Conservation (phyloP, 1,284 basidiomycete genomes). For the Calocybe gambosa region DNA sequence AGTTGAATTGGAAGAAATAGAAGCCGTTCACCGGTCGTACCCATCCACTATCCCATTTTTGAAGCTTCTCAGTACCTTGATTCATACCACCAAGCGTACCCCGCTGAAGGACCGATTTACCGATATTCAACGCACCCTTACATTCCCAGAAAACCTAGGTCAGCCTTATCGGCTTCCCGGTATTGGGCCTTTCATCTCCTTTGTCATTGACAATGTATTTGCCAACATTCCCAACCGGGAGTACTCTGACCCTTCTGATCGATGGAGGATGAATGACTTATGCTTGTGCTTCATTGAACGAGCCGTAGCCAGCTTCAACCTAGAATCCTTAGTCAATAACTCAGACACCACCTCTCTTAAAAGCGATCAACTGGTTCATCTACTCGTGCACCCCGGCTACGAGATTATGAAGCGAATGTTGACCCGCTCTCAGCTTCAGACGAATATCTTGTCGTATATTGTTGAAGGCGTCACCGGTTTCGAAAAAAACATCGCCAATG, state of each 20-base stretch:
- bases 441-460: conserved; percentile 70
- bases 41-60: conserved; percentile 88
- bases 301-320: conserved; percentile 74
- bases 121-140: conserved; percentile 59
- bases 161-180: conserved; percentile 72
- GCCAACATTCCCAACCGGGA: conserved; percentile 65
- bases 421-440: conserved; percentile 65
- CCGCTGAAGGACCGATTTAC: conserved; percentile 52
- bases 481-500: conserved; percentile 62
- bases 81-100: conserved; percentile 70
- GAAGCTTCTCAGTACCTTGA: conserved; percentile 73
- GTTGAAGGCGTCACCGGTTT: conserved; percentile 74
- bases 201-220: conserved; percentile 89
- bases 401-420: conserved; percentile 80
- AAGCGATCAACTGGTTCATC: conserved; percentile 44
- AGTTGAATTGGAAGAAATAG: conserved; percentile 81
- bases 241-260: conserved; percentile 69
- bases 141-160: conserved; percentile 73
- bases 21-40: conserved; percentile 73
- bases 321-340: conserved; percentile 55
- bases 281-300: conserved; percentile 85
- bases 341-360: conserved; percentile 46
- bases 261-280: conserved; percentile 84
- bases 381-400: conserved; percentile 83
- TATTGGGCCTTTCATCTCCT: conserved; percentile 72